phyloP scores from a whole-genome alignment of 306 rosid species.

The Prosopis cineraria region DNA sequence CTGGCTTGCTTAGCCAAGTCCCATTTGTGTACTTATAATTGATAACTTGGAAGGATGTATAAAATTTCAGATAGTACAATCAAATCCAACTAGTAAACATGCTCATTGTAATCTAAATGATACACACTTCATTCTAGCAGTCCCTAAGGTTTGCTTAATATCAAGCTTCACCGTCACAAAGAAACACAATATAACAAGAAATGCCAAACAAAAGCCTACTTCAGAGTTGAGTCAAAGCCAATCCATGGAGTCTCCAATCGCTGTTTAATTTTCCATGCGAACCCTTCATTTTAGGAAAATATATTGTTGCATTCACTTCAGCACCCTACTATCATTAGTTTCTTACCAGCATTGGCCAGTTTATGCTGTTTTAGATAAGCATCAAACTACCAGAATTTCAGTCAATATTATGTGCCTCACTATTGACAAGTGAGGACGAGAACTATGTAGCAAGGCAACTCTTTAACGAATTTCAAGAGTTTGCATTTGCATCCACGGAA shows the following conservation, averaged over 20 bases:
- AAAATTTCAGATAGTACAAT: not conserved
- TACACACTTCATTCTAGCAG: not conserved
- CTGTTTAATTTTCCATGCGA: not conserved
- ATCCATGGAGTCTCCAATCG: not conserved
- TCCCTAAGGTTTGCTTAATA: not conserved
- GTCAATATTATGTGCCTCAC: not conserved
- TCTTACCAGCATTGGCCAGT: not conserved
- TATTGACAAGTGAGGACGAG: not conserved
- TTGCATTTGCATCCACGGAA: slow-evolving; percentile 2
- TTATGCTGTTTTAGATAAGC: not conserved
- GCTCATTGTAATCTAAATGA: not conserved
- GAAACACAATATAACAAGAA: not conserved
- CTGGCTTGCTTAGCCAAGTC: not conserved
- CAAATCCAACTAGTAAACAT: not conserved
- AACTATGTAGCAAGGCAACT: not conserved
- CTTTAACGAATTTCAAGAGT: not conserved
- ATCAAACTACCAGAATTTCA: not conserved
- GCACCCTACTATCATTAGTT: not conserved
- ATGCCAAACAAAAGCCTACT: not conserved
- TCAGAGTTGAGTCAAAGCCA: not conserved
- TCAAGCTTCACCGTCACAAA: not conserved
- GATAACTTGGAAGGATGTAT: not conserved
- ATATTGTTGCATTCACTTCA: not conserved
- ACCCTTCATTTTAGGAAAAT: not conserved
- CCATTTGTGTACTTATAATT: not conserved